phyloP scores from a whole-genome alignment of 1,139 yeast genomes.

The Kluyveromyces sp. region DNA sequence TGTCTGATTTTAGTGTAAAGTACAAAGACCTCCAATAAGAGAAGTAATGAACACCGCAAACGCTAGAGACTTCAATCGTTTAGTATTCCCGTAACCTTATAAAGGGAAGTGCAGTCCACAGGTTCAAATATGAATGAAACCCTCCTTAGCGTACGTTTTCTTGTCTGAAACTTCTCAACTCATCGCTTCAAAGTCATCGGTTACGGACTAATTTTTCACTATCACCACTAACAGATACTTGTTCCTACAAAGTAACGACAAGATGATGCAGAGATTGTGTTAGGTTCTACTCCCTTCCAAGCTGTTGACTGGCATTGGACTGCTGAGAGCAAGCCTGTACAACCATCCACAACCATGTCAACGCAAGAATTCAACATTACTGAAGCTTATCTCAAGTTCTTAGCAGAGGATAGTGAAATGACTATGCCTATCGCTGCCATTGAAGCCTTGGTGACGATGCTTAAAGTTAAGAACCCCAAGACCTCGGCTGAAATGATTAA shows the following conservation, averaged over 20 bases:
- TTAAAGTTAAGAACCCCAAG: constrained; percentile 75
- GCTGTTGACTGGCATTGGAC: background rate
- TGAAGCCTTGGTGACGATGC: constrained; percentile 80
- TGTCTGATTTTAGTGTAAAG: background rate
- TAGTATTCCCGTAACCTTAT: too few species aligned
- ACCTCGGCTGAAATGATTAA: constrained; percentile 91
- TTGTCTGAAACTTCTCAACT: background rate
- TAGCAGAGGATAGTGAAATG: constrained; percentile 85
- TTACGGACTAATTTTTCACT: constrained; percentile 2
- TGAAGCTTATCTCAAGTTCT: constrained; percentile 66
- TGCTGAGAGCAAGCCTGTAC: background rate
- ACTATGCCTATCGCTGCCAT: constrained; percentile 99
- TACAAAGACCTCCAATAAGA: background rate
- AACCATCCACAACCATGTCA: constrained; percentile 4
- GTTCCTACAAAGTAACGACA: too few species aligned
- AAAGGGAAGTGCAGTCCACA: too few species aligned
- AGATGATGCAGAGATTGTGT: too few species aligned
- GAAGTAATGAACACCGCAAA: too few species aligned
- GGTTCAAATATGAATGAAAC: too few species aligned
- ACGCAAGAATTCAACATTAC: constrained; percentile 62
- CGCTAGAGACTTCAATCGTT: too few species aligned
- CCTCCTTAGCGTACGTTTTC: too few species aligned
- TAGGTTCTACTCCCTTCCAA: too few species aligned
- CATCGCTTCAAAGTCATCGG: constrained; percentile 1
- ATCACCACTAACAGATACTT: too few species aligned